These are phyloP conservation scores for Diaporthe sp. DNA, from an alignment of 2,329 filamentous ascomycete species.

Conservation along the genomic window DNA sequence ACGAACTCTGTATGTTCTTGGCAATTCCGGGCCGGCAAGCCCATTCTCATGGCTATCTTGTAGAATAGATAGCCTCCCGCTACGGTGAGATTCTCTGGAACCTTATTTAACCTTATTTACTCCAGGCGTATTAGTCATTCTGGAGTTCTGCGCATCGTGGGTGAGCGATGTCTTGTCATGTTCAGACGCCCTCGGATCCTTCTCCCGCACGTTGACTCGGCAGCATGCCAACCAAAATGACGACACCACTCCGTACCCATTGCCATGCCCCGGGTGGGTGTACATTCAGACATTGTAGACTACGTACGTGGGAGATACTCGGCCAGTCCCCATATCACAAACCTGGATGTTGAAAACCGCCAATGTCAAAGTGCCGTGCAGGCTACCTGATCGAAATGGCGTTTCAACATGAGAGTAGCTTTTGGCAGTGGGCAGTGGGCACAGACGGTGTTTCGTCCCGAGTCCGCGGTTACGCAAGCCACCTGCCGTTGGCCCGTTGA, in stretches of 20 bases:
- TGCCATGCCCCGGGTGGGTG: background rate
- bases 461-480: background rate
- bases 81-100: background rate
- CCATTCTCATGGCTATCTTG: background rate
- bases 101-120: background rate
- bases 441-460: slow-evolving; percentile 15
- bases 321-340: background rate
- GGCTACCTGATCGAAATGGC: background rate
- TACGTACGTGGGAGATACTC: background rate
- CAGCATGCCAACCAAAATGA: background rate
- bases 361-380: background rate
- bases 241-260: background rate
- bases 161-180: background rate
- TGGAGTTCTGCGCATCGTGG: background rate
- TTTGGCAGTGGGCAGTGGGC: background rate
- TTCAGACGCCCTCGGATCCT: background rate
- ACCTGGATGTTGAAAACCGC: too few species aligned
- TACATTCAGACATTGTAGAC: background rate
- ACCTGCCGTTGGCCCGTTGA: background rate
- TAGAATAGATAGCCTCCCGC: background rate
- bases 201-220: background rate
- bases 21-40: background rate
- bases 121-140: background rate
- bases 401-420: background rate
- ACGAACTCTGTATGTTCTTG: background rate